Evolutionary conservation across 2,329 filamentous ascomycete genomes (phyloP).

Genomic region (Lecanosticta acicola): DNA sequence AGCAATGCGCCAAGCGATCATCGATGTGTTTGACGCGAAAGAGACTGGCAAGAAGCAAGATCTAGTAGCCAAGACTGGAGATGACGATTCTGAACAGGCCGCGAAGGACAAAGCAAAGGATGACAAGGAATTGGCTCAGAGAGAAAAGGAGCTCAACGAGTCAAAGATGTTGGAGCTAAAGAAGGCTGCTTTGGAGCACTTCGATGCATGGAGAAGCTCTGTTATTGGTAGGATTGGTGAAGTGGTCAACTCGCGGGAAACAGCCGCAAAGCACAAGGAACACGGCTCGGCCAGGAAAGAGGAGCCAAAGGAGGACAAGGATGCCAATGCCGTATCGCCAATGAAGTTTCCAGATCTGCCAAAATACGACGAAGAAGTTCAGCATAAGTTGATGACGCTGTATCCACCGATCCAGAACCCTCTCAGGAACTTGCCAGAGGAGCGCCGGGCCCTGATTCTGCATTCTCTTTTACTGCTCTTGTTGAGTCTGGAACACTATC

Average conservation of each 20-base stretch:
- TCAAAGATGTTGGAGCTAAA: slow-evolving; percentile 59
- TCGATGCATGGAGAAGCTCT: slow-evolving; percentile 71
- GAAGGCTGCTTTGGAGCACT: slow-evolving; percentile 63
- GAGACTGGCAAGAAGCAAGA: slow-evolving; percentile 30
- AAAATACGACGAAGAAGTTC: slow-evolving; percentile 29
- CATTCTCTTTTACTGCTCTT: slow-evolving; percentile 35
- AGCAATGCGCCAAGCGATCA: slow-evolving; percentile 41
- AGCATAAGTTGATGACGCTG: slow-evolving; percentile 26
- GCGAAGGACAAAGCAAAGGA: slow-evolving; percentile 6
- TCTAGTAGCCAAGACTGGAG: slow-evolving; percentile 29
- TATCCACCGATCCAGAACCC: slow-evolving; percentile 37
- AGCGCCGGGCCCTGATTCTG: slow-evolving; percentile 33
- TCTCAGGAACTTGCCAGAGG: slow-evolving; percentile 32
- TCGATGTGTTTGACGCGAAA: slow-evolving; percentile 39
- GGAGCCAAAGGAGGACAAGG: slow-evolving; percentile 3
- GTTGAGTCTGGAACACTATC: slow-evolving; percentile 37
- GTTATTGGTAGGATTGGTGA: slow-evolving; percentile 68
- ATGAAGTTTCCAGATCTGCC: slow-evolving; percentile 22
- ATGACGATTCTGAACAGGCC: slow-evolving; percentile 9
- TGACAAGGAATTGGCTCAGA: slow-evolving; percentile 30
- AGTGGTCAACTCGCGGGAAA: slow-evolving; percentile 45
- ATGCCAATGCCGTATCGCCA: slow-evolving; percentile 11
- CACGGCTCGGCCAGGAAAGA: slow-evolving; percentile 12
- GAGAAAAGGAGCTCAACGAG: slow-evolving; percentile 47
- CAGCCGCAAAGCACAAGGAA: slow-evolving; percentile 29